phyloP scores from a whole-genome alignment of 2,329 filamentous ascomycete genomes.

The Cytospora mali region DNA sequence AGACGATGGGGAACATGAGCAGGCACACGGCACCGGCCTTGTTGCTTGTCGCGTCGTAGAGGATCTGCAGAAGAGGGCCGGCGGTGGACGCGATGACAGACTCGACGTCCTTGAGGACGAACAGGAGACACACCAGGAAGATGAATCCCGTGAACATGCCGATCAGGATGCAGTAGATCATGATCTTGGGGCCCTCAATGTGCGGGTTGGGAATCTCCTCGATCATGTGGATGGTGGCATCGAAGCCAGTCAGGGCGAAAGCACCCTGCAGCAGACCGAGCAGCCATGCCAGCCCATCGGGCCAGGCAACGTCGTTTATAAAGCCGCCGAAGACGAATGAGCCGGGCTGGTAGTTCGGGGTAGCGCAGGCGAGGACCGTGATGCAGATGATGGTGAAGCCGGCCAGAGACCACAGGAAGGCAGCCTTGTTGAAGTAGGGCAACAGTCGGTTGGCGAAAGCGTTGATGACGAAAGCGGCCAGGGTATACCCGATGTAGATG shows the following conservation, averaged over 20 bases:
- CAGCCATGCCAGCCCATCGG: conserved; percentile 64
- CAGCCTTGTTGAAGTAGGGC: conserved; percentile 67
- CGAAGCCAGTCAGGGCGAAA: conserved; percentile 54
- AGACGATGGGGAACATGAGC: conserved; percentile 67
- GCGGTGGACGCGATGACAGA: conserved; percentile 46
- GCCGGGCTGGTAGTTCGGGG: conserved; percentile 65
- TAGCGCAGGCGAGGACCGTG: conserved; percentile 66
- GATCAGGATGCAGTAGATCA: conserved; percentile 66
- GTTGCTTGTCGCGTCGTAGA: conserved; percentile 63
- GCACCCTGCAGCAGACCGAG: conserved; percentile 57
- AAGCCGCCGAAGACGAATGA: conserved; percentile 69
- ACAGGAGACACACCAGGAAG: conserved; percentile 58
- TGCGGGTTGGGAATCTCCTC: conserved; percentile 60
- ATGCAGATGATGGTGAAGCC: conserved; percentile 73
- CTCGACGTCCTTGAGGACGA: conserved; percentile 62
- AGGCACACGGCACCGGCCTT: conserved; percentile 64
- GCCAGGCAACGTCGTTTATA: conserved; percentile 70
- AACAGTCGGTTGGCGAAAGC: conserved; percentile 64
- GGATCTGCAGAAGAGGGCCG: conserved; percentile 41
- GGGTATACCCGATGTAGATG: conserved; percentile 67
- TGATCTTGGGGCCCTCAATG: conserved; percentile 64
- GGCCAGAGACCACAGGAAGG: conserved; percentile 70
- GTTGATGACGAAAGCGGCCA: conserved; percentile 65
- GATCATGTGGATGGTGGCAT: conserved; percentile 57
- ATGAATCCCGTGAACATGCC: conserved; percentile 61